Evolutionary conservation across 1,139 yeast genomes (phyloP).

Genomic region (Geotrichum macrosporum): DNA sequence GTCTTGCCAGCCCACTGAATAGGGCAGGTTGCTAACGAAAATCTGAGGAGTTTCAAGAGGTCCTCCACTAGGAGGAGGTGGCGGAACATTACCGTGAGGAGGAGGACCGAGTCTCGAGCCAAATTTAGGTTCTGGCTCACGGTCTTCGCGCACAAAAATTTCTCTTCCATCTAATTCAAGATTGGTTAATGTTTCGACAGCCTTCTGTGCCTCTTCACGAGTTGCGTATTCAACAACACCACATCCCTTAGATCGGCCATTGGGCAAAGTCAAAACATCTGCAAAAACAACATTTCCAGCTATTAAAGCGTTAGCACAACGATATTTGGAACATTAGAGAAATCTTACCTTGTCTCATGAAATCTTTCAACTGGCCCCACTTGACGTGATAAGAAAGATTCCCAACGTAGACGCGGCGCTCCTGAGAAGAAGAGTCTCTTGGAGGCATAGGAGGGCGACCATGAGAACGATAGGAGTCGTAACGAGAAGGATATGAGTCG

Average conservation of each 20-base stretch:
- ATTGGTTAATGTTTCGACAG: constrained; percentile 69
- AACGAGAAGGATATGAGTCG: constrained; percentile 11
- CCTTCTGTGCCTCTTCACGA: constrained; percentile 64
- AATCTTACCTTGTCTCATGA: constrained; percentile 48
- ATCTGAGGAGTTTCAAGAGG: constrained; percentile 49
- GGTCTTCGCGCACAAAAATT: constrained; percentile 75
- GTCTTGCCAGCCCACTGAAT: constrained; percentile 75
- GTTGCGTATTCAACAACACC: constrained; percentile 77
- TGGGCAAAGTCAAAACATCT: constrained; percentile 77
- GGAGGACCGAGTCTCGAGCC: constrained; percentile 23
- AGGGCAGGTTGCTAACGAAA: constrained; percentile 81
- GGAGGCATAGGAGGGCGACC: constrained; percentile 3
- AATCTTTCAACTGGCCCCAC: constrained; percentile 60
- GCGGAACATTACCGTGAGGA: constrained; percentile 20
- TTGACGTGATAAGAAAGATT: constrained; percentile 57
- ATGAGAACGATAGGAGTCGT: constrained; percentile 13
- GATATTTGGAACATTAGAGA: background rate
- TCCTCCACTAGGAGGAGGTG: constrained; percentile 24
- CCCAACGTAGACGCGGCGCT: constrained; percentile 49
- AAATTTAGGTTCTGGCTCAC: constrained; percentile 36
- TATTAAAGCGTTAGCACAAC: constrained; percentile 9
- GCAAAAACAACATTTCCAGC: constrained; percentile 79
- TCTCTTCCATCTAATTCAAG: constrained; percentile 68
- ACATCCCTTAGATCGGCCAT: constrained; percentile 73
- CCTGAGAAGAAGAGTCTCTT: constrained; percentile 29